Percentiles rank a stretch among this genome's conserved stretches.
Conservation (phyloP, 495 filamentous ascomycete genomes). For the Stereocaulon alpinum region DNA sequence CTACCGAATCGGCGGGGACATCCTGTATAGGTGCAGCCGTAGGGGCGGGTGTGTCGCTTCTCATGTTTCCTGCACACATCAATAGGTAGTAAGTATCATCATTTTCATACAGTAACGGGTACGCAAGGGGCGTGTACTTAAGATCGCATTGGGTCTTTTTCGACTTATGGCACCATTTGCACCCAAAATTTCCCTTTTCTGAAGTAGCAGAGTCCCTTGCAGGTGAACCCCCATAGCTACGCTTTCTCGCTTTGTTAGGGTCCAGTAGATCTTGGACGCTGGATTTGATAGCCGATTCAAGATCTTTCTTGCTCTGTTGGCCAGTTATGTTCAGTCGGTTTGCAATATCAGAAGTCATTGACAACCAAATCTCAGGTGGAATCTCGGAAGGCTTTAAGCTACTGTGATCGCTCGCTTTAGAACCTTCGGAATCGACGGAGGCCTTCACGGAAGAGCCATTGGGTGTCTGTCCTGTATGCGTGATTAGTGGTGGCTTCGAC, state of each 20-base stretch:
- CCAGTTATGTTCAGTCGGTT: background rate
- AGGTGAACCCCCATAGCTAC: background rate
- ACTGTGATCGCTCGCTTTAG: background rate
- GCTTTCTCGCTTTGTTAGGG: conserved; percentile 3
- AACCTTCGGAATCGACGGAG: background rate
- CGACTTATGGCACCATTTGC: conserved; percentile 43
- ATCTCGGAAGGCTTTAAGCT: background rate
- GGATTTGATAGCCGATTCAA: background rate
- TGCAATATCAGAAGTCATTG: conserved; percentile 9
- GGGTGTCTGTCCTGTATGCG: background rate
- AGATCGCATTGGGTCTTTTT: conserved; percentile 57
- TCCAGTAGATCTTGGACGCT: conserved; percentile 3
- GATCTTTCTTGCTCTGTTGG: background rate
- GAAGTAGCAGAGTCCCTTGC: background rate
- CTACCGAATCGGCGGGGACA: conserved; percentile 78
- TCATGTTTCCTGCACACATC: conserved; percentile 59
- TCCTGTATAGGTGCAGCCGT: conserved; percentile 68
- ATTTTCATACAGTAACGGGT: too few species aligned
- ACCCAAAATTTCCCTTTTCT: conserved; percentile 33
- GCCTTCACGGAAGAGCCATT: background rate
- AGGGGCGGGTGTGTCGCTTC: conserved; percentile 79
- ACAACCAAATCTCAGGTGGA: background rate
- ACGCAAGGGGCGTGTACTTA: conserved; percentile 42
- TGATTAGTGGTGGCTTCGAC: background rate
- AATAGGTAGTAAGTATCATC: background rate